Evolutionary conservation across 1,284 basidiomycete species (phyloP).

Genomic region (Moesziomyces antarcticus): DNA sequence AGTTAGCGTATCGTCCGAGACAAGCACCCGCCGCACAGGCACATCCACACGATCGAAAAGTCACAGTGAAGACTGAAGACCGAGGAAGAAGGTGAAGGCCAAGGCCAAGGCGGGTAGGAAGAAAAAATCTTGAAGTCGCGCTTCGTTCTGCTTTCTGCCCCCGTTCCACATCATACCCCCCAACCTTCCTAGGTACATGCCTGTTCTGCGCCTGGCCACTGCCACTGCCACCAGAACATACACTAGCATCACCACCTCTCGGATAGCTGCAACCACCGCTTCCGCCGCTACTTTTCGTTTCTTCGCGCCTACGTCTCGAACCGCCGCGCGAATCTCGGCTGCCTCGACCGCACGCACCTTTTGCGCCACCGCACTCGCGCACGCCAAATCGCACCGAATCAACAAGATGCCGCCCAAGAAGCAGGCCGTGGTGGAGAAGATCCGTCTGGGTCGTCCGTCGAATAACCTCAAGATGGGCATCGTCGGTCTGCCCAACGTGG

Average conservation of each 20-base stretch:
- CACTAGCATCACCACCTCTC: constrained; percentile 1
- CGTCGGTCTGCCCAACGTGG: constrained; percentile 66
- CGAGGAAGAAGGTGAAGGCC: no score
- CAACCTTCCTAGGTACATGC: constrained; percentile 15
- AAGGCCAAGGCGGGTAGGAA: not conserved
- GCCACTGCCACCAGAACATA: constrained; percentile 18
- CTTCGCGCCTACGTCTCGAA: not conserved
- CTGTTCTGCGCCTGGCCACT: constrained; percentile 38
- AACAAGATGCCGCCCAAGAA: constrained; percentile 64
- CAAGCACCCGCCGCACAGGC: not conserved
- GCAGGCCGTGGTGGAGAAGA: constrained; percentile 56
- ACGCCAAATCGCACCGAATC: constrained; percentile 37
- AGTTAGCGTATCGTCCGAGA: not conserved
- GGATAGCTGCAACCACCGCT: not conserved
- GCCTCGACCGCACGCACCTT: constrained; percentile 17
- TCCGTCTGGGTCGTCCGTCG: constrained; percentile 62
- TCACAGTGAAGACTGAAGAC: not conserved
- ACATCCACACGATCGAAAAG: not conserved
- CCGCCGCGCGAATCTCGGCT: not conserved
- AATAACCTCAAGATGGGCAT: constrained; percentile 68
- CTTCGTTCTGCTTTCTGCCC: no score
- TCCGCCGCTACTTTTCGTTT: not conserved
- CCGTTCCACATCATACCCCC: no score
- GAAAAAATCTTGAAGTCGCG: not conserved
- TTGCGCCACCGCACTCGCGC: constrained; percentile 18